Percentiles rank a stretch among this genome's conserved stretches.
Conservation (phyloP, 306 rosid species). For the Medicago truncatula region MtrunA17r5.0-ANR NC_053045.1:64641501-64642000, state of each 20-base stretch:
- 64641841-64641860: constrained; percentile 86
- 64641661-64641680: constrained; percentile 42
- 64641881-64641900: too few relatives aligned
- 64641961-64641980: constrained; percentile 83
- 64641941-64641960: constrained; percentile 58
- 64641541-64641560: constrained; percentile 76
- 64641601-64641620: not conserved
- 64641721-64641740: constrained; percentile 89
- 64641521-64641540: constrained; percentile 55
- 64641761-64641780: constrained; percentile 73
- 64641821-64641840: constrained; percentile 55
- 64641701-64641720: constrained; percentile 66
- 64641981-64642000: constrained; percentile 79
- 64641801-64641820: constrained; percentile 64
- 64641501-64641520: constrained; percentile 61
- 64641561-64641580: constrained; percentile 38
- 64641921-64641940: too few relatives aligned
- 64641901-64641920: too few relatives aligned
- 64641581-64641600: constrained; percentile 33
- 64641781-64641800: constrained; percentile 78
- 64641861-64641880: constrained; percentile 74
- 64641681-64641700: constrained; percentile 57
- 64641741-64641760: constrained; percentile 74
- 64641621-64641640: too few relatives aligned
- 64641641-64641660: not conserved